These are phyloP conservation scores for Penicillium turbatum DNA, from an alignment of 495 filamentous ascomycete species.

Conservation along the genomic window DNA sequence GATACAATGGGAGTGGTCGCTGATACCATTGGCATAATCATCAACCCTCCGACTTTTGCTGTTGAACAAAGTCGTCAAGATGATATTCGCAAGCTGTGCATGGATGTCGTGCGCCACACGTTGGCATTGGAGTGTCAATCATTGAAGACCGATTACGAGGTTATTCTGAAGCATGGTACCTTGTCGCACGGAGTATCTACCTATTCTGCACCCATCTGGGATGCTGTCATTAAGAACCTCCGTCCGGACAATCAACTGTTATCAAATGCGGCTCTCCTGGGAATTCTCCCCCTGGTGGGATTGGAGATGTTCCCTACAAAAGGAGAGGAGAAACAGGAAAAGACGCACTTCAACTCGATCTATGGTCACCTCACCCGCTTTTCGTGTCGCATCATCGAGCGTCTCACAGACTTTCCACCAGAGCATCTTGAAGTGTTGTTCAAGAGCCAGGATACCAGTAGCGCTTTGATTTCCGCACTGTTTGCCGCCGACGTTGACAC, in stretches of 20 bases:
- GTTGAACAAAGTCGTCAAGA: slow-evolving; percentile 35
- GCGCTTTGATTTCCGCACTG: slow-evolving; percentile 63
- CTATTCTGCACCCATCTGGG: slow-evolving; percentile 69
- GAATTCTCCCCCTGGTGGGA: slow-evolving; percentile 61
- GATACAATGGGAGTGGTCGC: slow-evolving; percentile 51
- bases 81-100: slow-evolving; percentile 37
- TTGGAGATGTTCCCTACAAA: slow-evolving; percentile 65
- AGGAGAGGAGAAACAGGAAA: slow-evolving; percentile 46
- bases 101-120: slow-evolving; percentile 65
- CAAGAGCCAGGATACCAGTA: slow-evolving; percentile 55
- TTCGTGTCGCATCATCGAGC: slow-evolving; percentile 67
- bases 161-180: slow-evolving; percentile 52
- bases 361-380: slow-evolving; percentile 65
- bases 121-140: slow-evolving; percentile 73
- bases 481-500: slow-evolving; percentile 65
- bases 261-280: slow-evolving; percentile 66
- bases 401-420: slow-evolving; percentile 67
- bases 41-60: slow-evolving; percentile 39
- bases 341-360: slow-evolving; percentile 67
- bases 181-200: slow-evolving; percentile 65
- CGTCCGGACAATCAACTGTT: slow-evolving; percentile 58
- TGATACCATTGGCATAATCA: slow-evolving; percentile 44
- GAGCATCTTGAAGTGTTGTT: slow-evolving; percentile 62
- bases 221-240: slow-evolving; percentile 64
- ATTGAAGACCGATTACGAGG: slow-evolving; percentile 64